Conservation (phyloP, 1,284 basidiomycete species). For the Anthracocystis walkeri region DNA sequence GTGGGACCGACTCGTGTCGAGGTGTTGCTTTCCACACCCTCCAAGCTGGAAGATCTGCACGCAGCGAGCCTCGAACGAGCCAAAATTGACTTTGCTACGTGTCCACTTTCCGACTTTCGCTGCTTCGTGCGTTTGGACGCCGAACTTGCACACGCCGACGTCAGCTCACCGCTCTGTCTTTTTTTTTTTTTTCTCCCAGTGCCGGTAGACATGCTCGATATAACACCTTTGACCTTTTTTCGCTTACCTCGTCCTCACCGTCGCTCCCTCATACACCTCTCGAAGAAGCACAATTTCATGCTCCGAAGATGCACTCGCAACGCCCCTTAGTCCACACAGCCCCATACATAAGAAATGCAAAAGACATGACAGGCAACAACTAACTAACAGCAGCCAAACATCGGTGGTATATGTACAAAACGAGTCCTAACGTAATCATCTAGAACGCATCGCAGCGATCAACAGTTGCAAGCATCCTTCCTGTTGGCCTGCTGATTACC, state of each 20-base stretch:
- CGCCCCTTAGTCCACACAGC: neutral
- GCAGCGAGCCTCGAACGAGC: conserved; percentile 5
- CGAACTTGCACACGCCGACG: conserved; percentile 6
- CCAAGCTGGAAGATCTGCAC: conserved; percentile 34
- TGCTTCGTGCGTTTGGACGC: conserved; percentile 20
- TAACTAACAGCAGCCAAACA: conserved; percentile 3
- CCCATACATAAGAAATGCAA: neutral
- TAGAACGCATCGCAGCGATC: neutral
- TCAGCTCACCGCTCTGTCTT: too few species aligned
- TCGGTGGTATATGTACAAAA: conserved; percentile 36
- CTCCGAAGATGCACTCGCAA: neutral
- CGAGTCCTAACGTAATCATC: neutral
- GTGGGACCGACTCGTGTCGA: neutral
- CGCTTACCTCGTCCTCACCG: neutral
- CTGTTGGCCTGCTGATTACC: conserved; percentile 27
- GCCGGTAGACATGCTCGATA: neutral
- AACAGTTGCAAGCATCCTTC: conserved; percentile 63
- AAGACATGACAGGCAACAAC: conserved; percentile 2
- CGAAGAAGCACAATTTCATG: neutral
- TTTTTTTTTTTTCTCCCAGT: too few species aligned
- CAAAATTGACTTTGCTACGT: conserved; percentile 18
- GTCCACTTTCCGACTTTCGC: conserved; percentile 21
- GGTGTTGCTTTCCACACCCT: conserved; percentile 20
- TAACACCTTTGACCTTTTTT: neutral
- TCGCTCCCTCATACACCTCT: neutral